Evolutionary conservation across 2,329 filamentous ascomycete species (phyloP).

Genomic region (Stagonosporopsis vannaccii): DNA sequence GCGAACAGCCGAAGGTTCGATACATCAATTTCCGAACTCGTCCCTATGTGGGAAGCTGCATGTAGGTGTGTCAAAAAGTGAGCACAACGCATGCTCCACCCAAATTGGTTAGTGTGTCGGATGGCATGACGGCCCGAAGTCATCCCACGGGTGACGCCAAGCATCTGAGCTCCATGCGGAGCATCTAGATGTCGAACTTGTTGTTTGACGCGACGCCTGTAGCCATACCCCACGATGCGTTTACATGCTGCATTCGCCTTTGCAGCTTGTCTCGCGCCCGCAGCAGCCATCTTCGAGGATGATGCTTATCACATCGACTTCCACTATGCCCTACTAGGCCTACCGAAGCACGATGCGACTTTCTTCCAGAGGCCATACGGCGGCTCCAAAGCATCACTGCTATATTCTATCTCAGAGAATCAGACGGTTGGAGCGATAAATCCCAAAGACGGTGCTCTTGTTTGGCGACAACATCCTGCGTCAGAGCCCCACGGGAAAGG

Average conservation of each 20-base stretch:
- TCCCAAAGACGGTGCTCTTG: conserved; percentile 79
- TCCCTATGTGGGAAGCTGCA: neutral
- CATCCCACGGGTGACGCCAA: neutral
- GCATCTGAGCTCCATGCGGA: conserved; percentile 15
- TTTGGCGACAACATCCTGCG: conserved; percentile 85
- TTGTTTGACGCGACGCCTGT: conserved; percentile 7
- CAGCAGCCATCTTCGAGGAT: conserved; percentile 80
- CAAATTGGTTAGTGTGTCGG: neutral
- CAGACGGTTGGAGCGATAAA: conserved; percentile 87
- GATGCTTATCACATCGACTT: conserved; percentile 93
- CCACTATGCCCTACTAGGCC: conserved; percentile 86
- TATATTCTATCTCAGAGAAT: conserved; percentile 90
- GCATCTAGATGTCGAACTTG: conserved; percentile 10
- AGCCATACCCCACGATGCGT: conserved; percentile 44
- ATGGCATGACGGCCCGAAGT: conserved; percentile 2
- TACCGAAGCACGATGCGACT: conserved; percentile 81
- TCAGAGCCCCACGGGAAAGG: conserved; percentile 43
- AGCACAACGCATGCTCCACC: neutral
- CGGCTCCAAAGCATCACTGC: conserved; percentile 82
- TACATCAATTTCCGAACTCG: neutral
- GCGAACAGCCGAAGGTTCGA: neutral
- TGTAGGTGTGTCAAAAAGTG: neutral
- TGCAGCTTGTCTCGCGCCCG: conserved; percentile 57
- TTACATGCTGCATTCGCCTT: conserved; percentile 45
- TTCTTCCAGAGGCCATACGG: conserved; percentile 91